Conservation (phyloP, 2,329 filamentous ascomycete species). For the Calonectria pseudoturangicola region DNA sequence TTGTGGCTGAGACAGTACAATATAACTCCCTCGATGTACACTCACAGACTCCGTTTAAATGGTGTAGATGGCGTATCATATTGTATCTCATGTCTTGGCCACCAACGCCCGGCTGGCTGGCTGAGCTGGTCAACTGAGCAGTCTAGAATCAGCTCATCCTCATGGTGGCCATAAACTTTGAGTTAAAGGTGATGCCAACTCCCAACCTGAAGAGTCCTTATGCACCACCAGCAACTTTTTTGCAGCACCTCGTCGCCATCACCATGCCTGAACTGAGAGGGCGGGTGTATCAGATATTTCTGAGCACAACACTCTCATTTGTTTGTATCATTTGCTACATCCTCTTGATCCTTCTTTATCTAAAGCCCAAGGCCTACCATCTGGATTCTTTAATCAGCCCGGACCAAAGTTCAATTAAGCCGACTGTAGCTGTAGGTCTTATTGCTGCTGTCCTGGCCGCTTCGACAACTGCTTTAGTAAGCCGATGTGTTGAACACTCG, state of each 20-base stretch:
- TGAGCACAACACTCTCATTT: background rate
- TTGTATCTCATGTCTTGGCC: conserved; percentile 1
- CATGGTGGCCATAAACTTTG: background rate
- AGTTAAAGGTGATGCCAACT: conserved; percentile 13
- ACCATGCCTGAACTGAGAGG: background rate
- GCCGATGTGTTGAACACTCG: conserved; percentile 42
- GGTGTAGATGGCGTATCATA: background rate
- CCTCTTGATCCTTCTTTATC: conserved; percentile 36
- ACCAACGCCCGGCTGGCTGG: background rate
- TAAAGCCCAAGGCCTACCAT: conserved; percentile 29
- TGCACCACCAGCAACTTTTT: no score
- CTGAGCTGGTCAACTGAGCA: background rate
- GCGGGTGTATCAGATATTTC: background rate
- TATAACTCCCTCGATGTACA: conserved; percentile 1
- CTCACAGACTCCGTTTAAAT: background rate
- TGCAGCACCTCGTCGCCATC: no score
- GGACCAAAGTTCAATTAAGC: conserved; percentile 24
- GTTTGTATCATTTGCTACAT: conserved; percentile 33
- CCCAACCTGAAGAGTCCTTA: background rate
- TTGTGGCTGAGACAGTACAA: conserved; percentile 16
- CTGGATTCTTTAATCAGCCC: conserved; percentile 37
- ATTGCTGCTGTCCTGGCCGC: conserved; percentile 35
- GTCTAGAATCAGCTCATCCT: background rate
- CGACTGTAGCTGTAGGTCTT: conserved; percentile 39
- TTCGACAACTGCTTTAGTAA: conserved; percentile 35